These are phyloP conservation scores for Diaporthe sp. DNA, from an alignment of 2,329 filamentous ascomycete species.

Conservation along the genomic window DNA sequence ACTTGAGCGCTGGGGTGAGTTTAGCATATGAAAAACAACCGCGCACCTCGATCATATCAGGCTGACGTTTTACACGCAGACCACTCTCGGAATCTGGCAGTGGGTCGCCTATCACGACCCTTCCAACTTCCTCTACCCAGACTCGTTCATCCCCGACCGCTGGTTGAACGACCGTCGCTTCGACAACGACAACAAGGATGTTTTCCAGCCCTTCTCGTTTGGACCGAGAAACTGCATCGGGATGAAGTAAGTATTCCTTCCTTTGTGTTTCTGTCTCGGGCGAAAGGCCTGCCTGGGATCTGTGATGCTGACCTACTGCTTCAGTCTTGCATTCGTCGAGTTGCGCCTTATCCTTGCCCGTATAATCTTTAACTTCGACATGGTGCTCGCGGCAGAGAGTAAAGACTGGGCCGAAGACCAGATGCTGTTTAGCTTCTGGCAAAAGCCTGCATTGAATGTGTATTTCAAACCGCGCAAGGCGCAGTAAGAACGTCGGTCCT, in stretches of 20 bases:
- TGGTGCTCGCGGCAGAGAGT: conserved; percentile 52
- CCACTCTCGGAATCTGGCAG: conserved; percentile 57
- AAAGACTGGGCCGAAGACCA: conserved; percentile 52
- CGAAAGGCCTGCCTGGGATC: no score
- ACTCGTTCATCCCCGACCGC: conserved; percentile 62
- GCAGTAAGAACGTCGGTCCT: background rate
- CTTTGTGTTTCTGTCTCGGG: background rate
- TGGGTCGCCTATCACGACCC: conserved; percentile 57
- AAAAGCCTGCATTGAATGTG: conserved; percentile 51
- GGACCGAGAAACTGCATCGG: conserved; percentile 64
- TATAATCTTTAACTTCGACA: conserved; percentile 62
- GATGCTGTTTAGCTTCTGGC: conserved; percentile 52
- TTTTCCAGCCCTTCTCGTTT: conserved; percentile 59
- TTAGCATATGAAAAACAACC: background rate
- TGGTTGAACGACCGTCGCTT: conserved; percentile 56
- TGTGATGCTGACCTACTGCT: background rate
- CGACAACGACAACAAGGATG: conserved; percentile 53
- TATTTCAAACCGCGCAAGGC: conserved; percentile 46
- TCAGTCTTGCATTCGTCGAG: conserved; percentile 62
- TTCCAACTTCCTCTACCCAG: conserved; percentile 57
- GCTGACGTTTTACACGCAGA: conserved; percentile 49
- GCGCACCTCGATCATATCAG: background rate
- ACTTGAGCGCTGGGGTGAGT: conserved; percentile 52
- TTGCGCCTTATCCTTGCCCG: conserved; percentile 61
- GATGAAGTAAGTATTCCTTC: conserved; percentile 55